Evolutionary conservation across 202 grass and related monocot genomes (phyloP).

Genomic region (Elaeis oleifera): DNA sequence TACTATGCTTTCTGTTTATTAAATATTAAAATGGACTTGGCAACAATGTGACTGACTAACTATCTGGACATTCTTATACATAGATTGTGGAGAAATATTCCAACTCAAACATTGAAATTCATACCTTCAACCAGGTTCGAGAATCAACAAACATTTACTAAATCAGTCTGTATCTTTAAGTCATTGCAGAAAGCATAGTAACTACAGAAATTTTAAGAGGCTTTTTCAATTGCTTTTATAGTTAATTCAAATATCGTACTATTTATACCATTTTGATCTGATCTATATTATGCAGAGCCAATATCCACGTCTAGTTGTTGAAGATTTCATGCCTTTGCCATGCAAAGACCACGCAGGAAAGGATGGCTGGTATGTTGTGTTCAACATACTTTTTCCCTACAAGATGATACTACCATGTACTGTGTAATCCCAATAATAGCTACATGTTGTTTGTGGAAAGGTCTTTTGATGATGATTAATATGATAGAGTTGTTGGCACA

Average conservation of each 20-base stretch:
- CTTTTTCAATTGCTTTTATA: no score
- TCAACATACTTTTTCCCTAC: slow-evolving; percentile 7
- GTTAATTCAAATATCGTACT: not conserved
- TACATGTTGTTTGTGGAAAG: no score
- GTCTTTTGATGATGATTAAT: no score
- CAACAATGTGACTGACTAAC: no score
- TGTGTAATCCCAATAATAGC: no score
- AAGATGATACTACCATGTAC: no score
- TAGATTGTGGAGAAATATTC: slow-evolving; percentile 86
- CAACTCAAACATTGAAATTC: slow-evolving; percentile 63
- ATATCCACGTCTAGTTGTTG: slow-evolving; percentile 74
- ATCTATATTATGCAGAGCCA: slow-evolving; percentile 49
- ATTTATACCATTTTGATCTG: not conserved
- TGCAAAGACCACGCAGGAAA: slow-evolving; percentile 49
- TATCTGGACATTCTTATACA: not conserved
- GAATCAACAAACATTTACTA: not conserved
- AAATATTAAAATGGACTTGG: not conserved
- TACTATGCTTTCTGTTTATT: slow-evolving; percentile 1
- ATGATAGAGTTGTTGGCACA: no score
- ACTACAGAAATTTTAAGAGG: no score
- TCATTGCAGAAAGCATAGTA: no score
- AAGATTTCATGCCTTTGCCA: slow-evolving; percentile 68
- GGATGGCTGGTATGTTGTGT: slow-evolving; percentile 60
- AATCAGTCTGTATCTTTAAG: not conserved
- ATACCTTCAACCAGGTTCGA: slow-evolving; percentile 76